Base-by-base conservation (phyloP, 148 eudicot species). In the Polygonum maritimum region DNA sequence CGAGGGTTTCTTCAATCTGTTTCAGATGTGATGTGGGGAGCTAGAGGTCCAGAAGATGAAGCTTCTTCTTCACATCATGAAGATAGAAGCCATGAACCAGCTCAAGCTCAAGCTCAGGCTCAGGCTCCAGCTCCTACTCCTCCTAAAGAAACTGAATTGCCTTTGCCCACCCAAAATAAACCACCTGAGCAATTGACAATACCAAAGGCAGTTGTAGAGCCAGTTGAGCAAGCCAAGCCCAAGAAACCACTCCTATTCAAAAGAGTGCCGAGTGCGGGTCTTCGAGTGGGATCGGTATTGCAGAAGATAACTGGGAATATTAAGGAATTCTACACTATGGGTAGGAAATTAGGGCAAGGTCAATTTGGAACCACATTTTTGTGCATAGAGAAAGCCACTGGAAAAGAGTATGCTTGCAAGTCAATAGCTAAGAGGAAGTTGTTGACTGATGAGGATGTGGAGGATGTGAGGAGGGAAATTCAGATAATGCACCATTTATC, bases 161-260 rank as follows among this genome's bases (percentile, higher is more conserved):
- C 86, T 57, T 65, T 84, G 73, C 83, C 78, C 31, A 87, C 88
- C 70, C 89, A 86, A 79, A 85, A 82, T 74, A 80, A 86, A 58
- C 89, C 91, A 11, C 91, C 91, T 75, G 76, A 80, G 44, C 88
- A 88, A 58, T 74, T 86, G 70, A 84, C 83, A 45, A 88, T 84
- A 19, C 86, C 86, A 0, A 84, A 79, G 69, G 81, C 82, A 38
- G 71, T 67, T 36, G 44, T 67, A 15, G 86, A 81, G 77, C 33
- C 65, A 65, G 86, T 81, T 71, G 75, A 72, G 54, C 75, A 72
- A 72, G 79, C 83, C 3, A 72, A 72, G 21, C 75, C 75, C 35
- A 44, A 48, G 75, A 41, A 41, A 19, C 75, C 75, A 72, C 14
- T 72, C 52, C 51, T 44, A 26, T 72, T 72, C 33, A 72, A 72